A percentile compares a stretch with the other conserved stretches of the same genome.
Conservation (phyloP, 2,329 filamentous ascomycete genomes). For the Paraphaeosphaeria sporulosa region DNA sequence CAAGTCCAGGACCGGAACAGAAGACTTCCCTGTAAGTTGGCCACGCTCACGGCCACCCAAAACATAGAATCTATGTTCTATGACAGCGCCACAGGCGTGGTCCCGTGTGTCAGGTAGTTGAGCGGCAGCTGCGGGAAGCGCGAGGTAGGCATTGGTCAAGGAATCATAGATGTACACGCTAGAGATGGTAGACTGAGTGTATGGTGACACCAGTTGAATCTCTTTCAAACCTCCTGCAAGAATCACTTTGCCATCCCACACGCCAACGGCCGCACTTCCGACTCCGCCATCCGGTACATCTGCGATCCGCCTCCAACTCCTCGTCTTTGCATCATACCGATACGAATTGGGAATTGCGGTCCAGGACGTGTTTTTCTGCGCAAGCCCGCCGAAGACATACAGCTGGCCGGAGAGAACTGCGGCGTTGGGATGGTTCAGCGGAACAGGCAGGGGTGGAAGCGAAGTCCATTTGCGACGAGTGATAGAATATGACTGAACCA, state of each 20-base stretch:
- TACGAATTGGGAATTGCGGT: slow-evolving; percentile 12
- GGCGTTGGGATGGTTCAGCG: slow-evolving; percentile 37
- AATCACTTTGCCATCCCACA: slow-evolving; percentile 18
- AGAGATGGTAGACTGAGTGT: slow-evolving; percentile 18
- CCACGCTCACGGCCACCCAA: slow-evolving; percentile 31
- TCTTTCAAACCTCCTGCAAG: slow-evolving; percentile 17
- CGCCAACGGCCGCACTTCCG: slow-evolving; percentile 24
- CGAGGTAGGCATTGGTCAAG: slow-evolving; percentile 17
- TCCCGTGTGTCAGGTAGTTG: slow-evolving; percentile 31
- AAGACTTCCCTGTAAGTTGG: slow-evolving; percentile 25
- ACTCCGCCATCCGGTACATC: slow-evolving; percentile 13
- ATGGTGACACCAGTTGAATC: slow-evolving; percentile 2
- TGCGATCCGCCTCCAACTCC: slow-evolving; percentile 15
- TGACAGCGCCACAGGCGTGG: slow-evolving; percentile 34
- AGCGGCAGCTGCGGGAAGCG: slow-evolving; percentile 17
- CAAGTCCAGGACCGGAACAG: slow-evolving; percentile 35
- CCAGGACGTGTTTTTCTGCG: slow-evolving; percentile 12
- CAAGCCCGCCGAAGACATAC: slow-evolving; percentile 24
- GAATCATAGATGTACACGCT: slow-evolving; percentile 31
- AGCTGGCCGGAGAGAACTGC: slow-evolving; percentile 19
- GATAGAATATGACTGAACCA: slow-evolving; percentile 30
- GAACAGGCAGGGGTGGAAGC: slow-evolving; percentile 22
- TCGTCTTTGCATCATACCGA: slow-evolving; percentile 15
- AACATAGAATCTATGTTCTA: slow-evolving; percentile 33
- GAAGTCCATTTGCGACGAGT: slow-evolving; percentile 28